These are phyloP conservation scores for Naganishia kalamii DNA, from an alignment of 768 basidiomycete genomes.

Conservation along the genomic window DNA sequence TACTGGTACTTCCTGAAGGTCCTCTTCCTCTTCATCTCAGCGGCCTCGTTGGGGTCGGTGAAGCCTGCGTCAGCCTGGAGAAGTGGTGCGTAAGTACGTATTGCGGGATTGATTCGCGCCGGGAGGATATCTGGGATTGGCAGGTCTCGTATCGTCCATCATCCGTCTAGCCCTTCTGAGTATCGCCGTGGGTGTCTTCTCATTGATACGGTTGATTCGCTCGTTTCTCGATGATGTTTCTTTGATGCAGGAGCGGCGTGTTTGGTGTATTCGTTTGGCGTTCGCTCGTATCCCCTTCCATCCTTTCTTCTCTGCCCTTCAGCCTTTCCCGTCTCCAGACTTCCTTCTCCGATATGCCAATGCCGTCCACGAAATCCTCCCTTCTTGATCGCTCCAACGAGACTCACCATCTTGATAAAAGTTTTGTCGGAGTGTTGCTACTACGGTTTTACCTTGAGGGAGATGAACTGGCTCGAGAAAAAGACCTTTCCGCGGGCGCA, in stretches of 20 bases:
- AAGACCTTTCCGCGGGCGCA: too few species aligned
- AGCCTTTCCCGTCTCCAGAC: neutral
- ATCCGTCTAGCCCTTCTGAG: too few species aligned
- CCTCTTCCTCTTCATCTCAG: conserved; percentile 96
- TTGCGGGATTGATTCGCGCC: neutral
- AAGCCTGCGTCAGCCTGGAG: conserved; percentile 68
- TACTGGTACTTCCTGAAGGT: conserved; percentile 99
- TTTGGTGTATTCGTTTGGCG: too few species aligned
- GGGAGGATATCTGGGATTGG: neutral
- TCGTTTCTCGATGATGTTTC: too few species aligned
- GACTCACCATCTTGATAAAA: conserved; percentile 17
- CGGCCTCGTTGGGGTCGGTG: conserved; percentile 88
- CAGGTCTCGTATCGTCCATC: too few species aligned
- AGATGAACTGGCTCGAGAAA: conserved; percentile 16
- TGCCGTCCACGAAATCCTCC: conserved; percentile 1
- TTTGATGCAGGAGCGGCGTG: neutral
- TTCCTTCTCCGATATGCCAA: neutral
- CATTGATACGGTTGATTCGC: too few species aligned
- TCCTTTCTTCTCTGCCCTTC: too few species aligned
- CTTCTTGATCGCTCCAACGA: neutral
- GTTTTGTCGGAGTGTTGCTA: neutral
- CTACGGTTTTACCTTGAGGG: conserved; percentile 10
- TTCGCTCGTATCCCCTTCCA: too few species aligned
- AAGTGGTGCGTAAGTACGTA: neutral
- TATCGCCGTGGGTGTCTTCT: too few species aligned